Evolutionary conservation across 768 basidiomycete genomes (phyloP).

Genomic region (Tricholoma flavovirens): DNA sequence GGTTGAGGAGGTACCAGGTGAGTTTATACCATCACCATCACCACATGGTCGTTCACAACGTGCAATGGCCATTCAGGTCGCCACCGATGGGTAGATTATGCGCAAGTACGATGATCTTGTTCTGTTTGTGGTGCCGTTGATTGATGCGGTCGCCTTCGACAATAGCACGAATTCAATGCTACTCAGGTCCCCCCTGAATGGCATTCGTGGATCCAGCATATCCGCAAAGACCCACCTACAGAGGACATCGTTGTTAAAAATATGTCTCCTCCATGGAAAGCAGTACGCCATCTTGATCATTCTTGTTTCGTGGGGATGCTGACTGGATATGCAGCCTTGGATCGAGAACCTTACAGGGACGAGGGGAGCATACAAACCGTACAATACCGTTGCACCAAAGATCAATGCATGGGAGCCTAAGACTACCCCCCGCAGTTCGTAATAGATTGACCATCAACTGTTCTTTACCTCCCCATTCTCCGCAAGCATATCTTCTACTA

Average conservation of each 20-base stretch:
- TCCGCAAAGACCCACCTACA: constrained; percentile 75
- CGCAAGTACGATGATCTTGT: constrained; percentile 51
- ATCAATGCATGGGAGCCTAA: constrained; percentile 81
- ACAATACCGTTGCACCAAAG: constrained; percentile 84
- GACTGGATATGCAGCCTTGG: constrained; percentile 53
- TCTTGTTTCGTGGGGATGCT: not conserved
- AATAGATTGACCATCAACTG: constrained; percentile 5
- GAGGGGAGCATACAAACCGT: constrained; percentile 81
- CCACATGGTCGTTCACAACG: not conserved
- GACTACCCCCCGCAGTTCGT: constrained; percentile 40
- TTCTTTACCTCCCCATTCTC: constrained; percentile 8
- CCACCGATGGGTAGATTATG: constrained; percentile 94
- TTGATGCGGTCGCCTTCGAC: not conserved
- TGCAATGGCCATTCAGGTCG: constrained; percentile 51
- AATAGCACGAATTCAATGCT: constrained; percentile 80
- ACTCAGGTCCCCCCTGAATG: constrained; percentile 93
- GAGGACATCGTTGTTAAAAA: constrained; percentile 69
- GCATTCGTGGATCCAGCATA: constrained; percentile 94
- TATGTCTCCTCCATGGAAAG: constrained; percentile 73
- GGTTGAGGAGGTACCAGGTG: constrained; percentile 85
- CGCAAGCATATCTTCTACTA: constrained; percentile 56
- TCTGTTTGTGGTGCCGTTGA: not conserved
- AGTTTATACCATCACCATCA: constrained; percentile 14
- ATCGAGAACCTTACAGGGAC: constrained; percentile 91
- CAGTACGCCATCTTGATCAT: constrained; percentile 43